Percentiles rank a stretch among this genome's conserved stretches.
phyloP scores from a whole-genome alignment of 768 basidiomycete genomes.

The Lepiota venenata region DNA sequence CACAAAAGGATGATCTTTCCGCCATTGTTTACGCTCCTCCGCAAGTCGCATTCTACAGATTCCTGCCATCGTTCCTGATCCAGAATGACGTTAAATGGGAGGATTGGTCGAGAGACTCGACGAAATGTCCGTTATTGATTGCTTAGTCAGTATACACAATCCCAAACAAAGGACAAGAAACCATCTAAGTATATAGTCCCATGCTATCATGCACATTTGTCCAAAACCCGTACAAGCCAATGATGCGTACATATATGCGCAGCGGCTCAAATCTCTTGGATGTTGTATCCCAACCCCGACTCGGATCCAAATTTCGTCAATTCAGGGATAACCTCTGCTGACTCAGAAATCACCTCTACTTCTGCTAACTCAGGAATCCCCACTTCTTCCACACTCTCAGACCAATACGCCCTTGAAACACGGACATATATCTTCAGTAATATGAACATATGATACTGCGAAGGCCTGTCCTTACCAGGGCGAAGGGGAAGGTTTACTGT shows the following conservation, averaged over 20 bases:
- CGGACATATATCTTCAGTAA: no score
- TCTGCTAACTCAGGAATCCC: background rate
- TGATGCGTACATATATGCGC: background rate
- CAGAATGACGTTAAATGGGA: background rate
- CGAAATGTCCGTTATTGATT: background rate
- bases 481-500: no score
- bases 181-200: no score
- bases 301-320: background rate
- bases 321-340: background rate
- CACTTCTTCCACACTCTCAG: background rate
- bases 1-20: conserved; percentile 98
- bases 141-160: background rate
- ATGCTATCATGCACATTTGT: no score
- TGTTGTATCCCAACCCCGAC: background rate
- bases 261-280: conserved; percentile 9
- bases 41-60: conserved; percentile 91
- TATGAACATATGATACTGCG: no score
- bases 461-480: no score
- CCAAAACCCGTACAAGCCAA: no score
- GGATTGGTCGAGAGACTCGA: background rate
- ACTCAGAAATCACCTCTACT: background rate
- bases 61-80: conserved; percentile 62
- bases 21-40: conserved; percentile 98
- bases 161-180: no score
- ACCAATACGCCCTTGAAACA: no score